These are phyloP conservation scores for Suhomyces guaymorum DNA, from an alignment of 1,139 yeast species.

Conservation along the genomic window DNA sequence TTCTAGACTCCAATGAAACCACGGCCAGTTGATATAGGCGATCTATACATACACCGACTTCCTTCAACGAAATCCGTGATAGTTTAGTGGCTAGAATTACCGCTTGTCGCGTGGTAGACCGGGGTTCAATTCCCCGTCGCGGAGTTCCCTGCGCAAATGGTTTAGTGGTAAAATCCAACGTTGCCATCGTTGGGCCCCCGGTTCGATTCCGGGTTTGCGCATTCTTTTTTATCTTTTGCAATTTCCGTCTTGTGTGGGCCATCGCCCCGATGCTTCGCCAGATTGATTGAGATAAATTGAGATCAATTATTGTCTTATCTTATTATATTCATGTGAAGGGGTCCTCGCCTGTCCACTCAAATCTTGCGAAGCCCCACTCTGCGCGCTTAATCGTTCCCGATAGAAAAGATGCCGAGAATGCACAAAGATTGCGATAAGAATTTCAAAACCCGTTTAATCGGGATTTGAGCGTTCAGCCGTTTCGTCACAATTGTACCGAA, in stretches of 20 bases:
- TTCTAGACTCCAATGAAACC: too few relatives aligned
- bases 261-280: too few relatives aligned
- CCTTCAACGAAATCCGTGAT: too few relatives aligned
- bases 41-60: too few relatives aligned
- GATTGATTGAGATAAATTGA: too few relatives aligned
- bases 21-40: too few relatives aligned
- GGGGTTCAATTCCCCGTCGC: constrained; percentile 73
- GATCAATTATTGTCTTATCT: too few relatives aligned
- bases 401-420: background rate
- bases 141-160: constrained; percentile 38
- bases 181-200: constrained; percentile 24
- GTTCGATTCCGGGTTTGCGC: constrained; percentile 23
- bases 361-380: background rate
- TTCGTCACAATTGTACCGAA: too few relatives aligned
- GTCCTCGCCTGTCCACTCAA: background rate
- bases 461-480: background rate
- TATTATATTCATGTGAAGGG: too few relatives aligned
- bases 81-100: constrained; percentile 50
- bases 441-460: constrained; percentile 1
- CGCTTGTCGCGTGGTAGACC: constrained; percentile 63
- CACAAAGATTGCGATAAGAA: background rate
- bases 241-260: too few relatives aligned
- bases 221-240: constrained; percentile 11
- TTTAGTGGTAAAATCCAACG: constrained; percentile 23
- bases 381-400: constrained; percentile 1